These are phyloP conservation scores for Cutaneotrichosporon daszewskae DNA, from an alignment of 1,284 basidiomycete genomes.

Conservation along the genomic window DNA sequence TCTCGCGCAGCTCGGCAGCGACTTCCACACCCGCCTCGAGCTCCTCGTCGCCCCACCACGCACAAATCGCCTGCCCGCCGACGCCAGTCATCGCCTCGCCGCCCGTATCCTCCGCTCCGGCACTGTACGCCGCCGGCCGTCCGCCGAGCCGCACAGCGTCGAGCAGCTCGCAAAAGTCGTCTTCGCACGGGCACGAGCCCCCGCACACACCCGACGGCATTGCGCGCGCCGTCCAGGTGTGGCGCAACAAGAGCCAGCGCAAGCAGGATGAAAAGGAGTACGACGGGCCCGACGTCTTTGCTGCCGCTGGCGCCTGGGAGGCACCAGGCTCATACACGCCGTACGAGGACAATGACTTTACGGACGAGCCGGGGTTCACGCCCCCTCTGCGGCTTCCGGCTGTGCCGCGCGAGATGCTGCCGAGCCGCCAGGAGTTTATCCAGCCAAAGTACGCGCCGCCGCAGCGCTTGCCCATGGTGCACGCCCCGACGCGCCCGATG, in stretches of 20 bases:
- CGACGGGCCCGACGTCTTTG: conserved; percentile 4
- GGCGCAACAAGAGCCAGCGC: conserved; percentile 10
- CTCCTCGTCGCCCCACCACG: too few relatives aligned
- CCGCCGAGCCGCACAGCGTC: background rate
- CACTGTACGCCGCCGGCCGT: too few relatives aligned
- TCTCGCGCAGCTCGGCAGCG: too few relatives aligned
- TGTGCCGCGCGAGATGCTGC: too few relatives aligned
- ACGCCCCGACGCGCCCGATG: too few relatives aligned
- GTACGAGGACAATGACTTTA: conserved; percentile 4
- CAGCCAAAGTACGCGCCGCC: too few relatives aligned
- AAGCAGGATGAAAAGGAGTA: background rate
- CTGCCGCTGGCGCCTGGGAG: conserved; percentile 6
- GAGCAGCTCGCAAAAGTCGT: background rate
- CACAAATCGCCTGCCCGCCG: too few relatives aligned
- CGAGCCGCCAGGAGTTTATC: too few relatives aligned
- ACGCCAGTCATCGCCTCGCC: too few relatives aligned
- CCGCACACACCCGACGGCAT: conserved; percentile 10
- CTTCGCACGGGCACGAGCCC: conserved; percentile 7
- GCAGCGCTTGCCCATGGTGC: too few relatives aligned
- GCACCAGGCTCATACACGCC: conserved; percentile 3
- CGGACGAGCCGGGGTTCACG: background rate
- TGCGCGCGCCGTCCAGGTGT: conserved; percentile 9
- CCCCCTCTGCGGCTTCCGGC: conserved; percentile 3
- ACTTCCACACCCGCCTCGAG: too few relatives aligned
- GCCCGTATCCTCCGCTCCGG: too few relatives aligned